These are phyloP conservation scores for Chrysosporium keratinophilum DNA, from an alignment of 2,329 filamentous ascomycete species.

Conservation along the genomic window DNA sequence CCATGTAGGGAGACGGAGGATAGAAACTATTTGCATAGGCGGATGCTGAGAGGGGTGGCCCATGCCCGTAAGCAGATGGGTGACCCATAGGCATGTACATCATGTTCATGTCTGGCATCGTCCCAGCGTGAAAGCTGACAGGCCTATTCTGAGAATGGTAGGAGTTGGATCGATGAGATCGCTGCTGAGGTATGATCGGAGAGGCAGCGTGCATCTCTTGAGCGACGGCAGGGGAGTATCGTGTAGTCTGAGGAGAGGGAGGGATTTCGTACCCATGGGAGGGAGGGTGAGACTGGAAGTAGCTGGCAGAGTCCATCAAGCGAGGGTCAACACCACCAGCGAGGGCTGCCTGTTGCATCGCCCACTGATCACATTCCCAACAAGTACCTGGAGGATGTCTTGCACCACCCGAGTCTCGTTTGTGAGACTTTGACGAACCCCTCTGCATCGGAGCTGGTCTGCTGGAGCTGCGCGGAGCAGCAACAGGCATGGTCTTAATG, in stretches of 20 bases:
- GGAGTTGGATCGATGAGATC: constrained; percentile 25
- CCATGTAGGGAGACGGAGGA: constrained; percentile 26
- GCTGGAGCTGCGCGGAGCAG: constrained; percentile 24
- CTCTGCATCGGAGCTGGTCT: constrained; percentile 24
- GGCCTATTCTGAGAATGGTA: constrained; percentile 30
- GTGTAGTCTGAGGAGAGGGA: constrained; percentile 23
- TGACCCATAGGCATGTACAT: constrained; percentile 21
- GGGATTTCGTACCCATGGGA: constrained; percentile 19
- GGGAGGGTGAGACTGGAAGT: constrained; percentile 13
- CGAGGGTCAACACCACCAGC: constrained; percentile 22
- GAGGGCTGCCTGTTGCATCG: constrained; percentile 24
- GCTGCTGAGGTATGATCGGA: constrained; percentile 19
- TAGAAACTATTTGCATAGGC: constrained; percentile 28
- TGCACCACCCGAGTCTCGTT: constrained; percentile 21
- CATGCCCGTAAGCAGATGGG: constrained; percentile 22
- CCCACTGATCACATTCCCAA: constrained; percentile 29
- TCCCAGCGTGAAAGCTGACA: constrained; percentile 30
- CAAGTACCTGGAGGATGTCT: constrained; percentile 24
- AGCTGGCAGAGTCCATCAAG: constrained; percentile 24
- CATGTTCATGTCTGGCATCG: constrained; percentile 25
- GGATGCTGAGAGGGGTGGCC: constrained; percentile 30
- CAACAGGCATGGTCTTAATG: constrained; percentile 30
- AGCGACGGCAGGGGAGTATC: constrained; percentile 22
- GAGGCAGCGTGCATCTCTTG: constrained; percentile 28
- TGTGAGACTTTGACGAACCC: constrained; percentile 28